These are phyloP conservation scores for Hevea brasiliensis DNA, from an alignment of 345 rosid genomes.

Conservation along the genomic window DNA sequence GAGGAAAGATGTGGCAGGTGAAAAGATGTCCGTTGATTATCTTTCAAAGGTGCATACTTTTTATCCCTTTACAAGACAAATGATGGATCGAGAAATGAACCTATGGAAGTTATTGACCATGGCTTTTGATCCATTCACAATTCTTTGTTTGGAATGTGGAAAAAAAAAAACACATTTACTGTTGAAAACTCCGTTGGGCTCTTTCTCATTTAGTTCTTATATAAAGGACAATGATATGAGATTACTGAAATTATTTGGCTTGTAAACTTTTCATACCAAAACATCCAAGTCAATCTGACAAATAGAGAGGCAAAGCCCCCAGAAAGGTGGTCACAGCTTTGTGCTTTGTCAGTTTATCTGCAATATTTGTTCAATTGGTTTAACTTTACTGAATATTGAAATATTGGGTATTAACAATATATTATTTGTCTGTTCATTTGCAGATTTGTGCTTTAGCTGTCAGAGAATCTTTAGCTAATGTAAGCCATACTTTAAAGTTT, in stretches of 20 bases:
- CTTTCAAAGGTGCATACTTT: slow-evolving; percentile 54
- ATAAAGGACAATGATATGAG: background rate
- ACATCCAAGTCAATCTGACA: background rate
- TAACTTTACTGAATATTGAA: background rate
- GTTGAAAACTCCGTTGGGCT: background rate
- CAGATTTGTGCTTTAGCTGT: slow-evolving; percentile 88
- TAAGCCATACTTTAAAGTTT: slow-evolving; percentile 58
- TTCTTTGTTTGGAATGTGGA: background rate
- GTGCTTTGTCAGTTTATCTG: background rate
- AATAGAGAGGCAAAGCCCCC: background rate
- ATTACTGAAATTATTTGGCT: background rate
- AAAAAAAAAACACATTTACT: background rate
- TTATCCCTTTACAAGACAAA: background rate
- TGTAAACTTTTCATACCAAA: background rate
- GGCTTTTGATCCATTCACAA: background rate
- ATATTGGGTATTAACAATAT: background rate
- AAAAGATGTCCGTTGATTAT: slow-evolving; percentile 56
- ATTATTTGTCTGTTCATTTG: slow-evolving; percentile 25
- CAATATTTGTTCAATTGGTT: background rate
- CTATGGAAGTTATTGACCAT: background rate
- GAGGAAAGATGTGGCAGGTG: slow-evolving; percentile 42
- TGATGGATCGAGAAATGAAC: background rate
- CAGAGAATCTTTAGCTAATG: slow-evolving; percentile 86
- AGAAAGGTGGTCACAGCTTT: slow-evolving; percentile 1
- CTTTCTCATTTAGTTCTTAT: background rate